These are phyloP conservation scores for Fusarium xylarioides DNA, from an alignment of 2,329 filamentous ascomycete genomes.

Conservation along the genomic window DNA sequence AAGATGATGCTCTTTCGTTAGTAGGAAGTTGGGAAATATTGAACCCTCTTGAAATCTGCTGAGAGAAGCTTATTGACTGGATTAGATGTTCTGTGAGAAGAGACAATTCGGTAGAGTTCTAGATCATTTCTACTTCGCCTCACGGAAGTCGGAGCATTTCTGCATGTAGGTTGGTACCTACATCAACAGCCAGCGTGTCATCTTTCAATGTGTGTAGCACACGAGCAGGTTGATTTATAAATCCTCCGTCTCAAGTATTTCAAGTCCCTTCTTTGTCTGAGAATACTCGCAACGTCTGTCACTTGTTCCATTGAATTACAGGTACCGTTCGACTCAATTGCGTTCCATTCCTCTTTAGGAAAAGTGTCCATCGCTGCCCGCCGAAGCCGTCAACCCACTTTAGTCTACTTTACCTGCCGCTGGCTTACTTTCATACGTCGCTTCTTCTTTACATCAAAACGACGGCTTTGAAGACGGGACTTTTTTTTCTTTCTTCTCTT, in stretches of 20 bases:
- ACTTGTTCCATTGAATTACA: conserved; percentile 11
- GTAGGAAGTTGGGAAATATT: too few species aligned
- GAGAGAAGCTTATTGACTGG: not conserved
- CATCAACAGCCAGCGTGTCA: conserved; percentile 41
- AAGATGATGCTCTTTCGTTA: not conserved
- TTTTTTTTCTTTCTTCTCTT: not conserved
- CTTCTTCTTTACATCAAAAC: conserved; percentile 31
- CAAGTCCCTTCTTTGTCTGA: too few species aligned
- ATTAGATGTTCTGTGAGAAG: not conserved
- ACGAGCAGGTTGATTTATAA: conserved; percentile 9
- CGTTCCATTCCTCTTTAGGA: conserved; percentile 4
- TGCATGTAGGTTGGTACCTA: not conserved
- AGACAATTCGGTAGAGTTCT: conserved; percentile 10
- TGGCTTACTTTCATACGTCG: conserved; percentile 35
- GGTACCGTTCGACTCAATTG: conserved; percentile 21
- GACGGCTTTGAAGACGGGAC: not conserved
- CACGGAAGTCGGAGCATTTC: conserved; percentile 20
- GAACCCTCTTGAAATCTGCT: too few species aligned
- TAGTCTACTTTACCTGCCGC: conserved; percentile 28
- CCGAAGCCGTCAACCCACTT: conserved; percentile 38
- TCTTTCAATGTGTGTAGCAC: conserved; percentile 25
- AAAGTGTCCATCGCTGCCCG: conserved; percentile 33
- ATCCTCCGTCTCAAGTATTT: not conserved
- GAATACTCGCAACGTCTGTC: too few species aligned
- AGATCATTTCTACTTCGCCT: conserved; percentile 29